Evolutionary conservation across 805 yeast genomes (phyloP), one percentile per base, ranked within the genome.

Genomic region (Metschnikowia vanudenii): DNA sequence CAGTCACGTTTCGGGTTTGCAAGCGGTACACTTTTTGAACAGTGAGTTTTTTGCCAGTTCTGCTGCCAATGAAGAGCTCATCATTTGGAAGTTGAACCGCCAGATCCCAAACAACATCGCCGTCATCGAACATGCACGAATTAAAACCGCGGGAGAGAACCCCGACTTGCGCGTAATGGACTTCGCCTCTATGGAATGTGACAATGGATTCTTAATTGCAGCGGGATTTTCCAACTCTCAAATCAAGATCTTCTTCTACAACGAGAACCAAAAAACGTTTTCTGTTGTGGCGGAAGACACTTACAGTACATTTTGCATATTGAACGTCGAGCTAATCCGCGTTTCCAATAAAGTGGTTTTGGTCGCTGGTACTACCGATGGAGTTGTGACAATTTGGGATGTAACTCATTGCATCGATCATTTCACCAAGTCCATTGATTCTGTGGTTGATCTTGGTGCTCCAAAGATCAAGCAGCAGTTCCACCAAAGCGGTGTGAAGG

Each of bases 81-180:
- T 78, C 52, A 67, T 88, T 6, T 94, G 99, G 99, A 77, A 76
- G 47, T 53, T 89, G 1, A 63, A 71, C 30, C 64, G 67, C 3
- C 51, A 61, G 9, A 56, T 62, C 4, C 50, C 61, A 8, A 63
- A 57, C 13, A 60, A 60, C 12, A 81, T 85, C 1, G 72, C 76
- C 24, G 74, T 85, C 20, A 60, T 60, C 0, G 73, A 81, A 33
- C 67, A 67, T 38, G 77, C 83, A 4, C 65, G 79, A 1, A 66
- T 91, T 24, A 80, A 79, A 3, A 80, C 88, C 1, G 68, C 75
- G 1, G 61, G 63, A 8, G 73, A 73, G 12, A 78, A 80, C 46
- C 96, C 96, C 0, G 98, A 94, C 63, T 71, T 94, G 50, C 74
- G 99, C 53, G 82, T 92, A 45, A 92, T 90, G 97, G 96, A 87